Evolutionary conservation across 106 monocot species (phyloP).

Genomic region (Dendrobium chrysotoxum): DNA sequence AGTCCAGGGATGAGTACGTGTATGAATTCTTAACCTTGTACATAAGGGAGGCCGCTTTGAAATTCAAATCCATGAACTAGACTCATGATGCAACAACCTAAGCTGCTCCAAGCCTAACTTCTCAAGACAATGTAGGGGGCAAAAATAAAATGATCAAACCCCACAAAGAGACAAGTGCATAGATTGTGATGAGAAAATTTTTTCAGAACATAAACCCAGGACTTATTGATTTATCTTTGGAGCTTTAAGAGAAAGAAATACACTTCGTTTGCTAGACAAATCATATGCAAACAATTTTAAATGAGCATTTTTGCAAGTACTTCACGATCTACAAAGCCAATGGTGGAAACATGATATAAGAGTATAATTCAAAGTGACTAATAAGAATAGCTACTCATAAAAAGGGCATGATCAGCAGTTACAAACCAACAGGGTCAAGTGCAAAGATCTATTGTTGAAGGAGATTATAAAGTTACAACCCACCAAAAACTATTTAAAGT

Average conservation of each 20-base stretch:
- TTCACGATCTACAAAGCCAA: neutral
- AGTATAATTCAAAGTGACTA: neutral
- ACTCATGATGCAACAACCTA: neutral
- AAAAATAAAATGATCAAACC: neutral
- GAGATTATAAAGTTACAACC: neutral
- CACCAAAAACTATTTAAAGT: neutral
- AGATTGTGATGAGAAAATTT: neutral
- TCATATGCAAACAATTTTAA: constrained; percentile 1
- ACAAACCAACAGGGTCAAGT: neutral
- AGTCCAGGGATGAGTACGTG: neutral
- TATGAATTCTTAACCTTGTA: neutral
- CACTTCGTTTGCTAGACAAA: neutral
- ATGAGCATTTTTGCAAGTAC: neutral
- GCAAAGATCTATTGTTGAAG: neutral
- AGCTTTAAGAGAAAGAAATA: neutral
- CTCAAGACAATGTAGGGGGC: neutral
- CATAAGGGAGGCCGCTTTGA: neutral
- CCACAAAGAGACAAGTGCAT: neutral
- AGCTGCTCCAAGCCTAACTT: neutral
- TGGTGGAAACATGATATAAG: neutral
- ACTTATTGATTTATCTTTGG: neutral
- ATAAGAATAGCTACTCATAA: neutral
- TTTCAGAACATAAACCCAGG: neutral
- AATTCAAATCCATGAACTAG: neutral
- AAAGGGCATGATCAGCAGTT: neutral